Conservation (phyloP, 1,139 yeast species). For the Ogataea hybrid region DNA sequence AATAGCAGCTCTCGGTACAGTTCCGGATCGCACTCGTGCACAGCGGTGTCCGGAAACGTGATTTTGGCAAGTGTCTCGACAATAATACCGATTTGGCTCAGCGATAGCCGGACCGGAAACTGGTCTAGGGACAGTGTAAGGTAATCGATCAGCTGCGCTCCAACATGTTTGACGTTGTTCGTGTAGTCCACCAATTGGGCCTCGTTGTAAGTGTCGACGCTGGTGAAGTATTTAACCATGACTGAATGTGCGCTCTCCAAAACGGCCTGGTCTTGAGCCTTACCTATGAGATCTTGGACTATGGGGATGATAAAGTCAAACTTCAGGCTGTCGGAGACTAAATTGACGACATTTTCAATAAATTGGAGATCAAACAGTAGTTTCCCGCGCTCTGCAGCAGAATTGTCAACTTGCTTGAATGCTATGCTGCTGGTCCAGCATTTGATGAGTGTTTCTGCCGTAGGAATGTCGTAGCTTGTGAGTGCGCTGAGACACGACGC, state of each 20-base stretch:
- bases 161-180: conserved; percentile 22
- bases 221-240: conserved; percentile 45
- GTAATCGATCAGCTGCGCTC: conserved; percentile 18
- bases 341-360: conserved; percentile 56
- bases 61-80: conserved; percentile 55
- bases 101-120: conserved; percentile 56
- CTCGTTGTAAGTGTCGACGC: conserved; percentile 18
- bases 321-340: conserved; percentile 31
- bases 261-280: conserved; percentile 34
- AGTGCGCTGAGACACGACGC: conserved; percentile 49
- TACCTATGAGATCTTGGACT: conserved; percentile 40
- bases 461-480: conserved; percentile 32
- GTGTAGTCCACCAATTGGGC: conserved; percentile 10
- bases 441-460: conserved; percentile 41
- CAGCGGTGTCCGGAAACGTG: conserved; percentile 44
- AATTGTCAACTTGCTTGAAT: conserved; percentile 35
- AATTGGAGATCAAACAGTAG: conserved; percentile 55
- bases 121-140: conserved; percentile 41
- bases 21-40: conserved; percentile 29
- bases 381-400: conserved; percentile 44
- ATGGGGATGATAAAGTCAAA: conserved; percentile 41
- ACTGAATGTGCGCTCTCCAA: conserved; percentile 72
- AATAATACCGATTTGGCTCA: conserved; percentile 58
- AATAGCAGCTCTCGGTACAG: conserved; percentile 41
- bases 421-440: conserved; percentile 41